Evolutionary conservation across 306 rosid genomes (phyloP), one percentile per base, ranked within the genome.

Genomic region (Prinsepia uniflora): DNA sequence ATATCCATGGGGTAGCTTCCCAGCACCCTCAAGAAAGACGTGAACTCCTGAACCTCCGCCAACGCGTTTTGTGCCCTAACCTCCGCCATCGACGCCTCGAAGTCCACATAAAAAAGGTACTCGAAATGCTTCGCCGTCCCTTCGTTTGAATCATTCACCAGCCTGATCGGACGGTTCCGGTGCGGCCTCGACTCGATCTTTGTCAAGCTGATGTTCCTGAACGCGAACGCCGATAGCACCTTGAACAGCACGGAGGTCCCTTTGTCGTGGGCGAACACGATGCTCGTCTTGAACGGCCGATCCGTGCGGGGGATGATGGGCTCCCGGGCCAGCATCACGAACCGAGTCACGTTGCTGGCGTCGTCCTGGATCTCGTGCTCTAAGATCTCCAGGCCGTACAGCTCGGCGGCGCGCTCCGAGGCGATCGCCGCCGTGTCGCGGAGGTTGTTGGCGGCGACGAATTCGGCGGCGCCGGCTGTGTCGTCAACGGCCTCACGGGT

Each of bases 1-100:
- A 94, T 94, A 63, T 94, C 98, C 90, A 94, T 90, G 0, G 98
- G 98, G 73, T 94, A 94, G 72, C 98, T 94, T 0, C 98, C 98
- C 56, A 94, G 74, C 0, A 94, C 96, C 63, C 98, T 78, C 86
- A 94, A 84, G 84, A 94, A 94, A 0, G 98, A 90, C 1, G 98
- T 94, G 85, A 90, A 94, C 49, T 94, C 98, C 85, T 94, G 98
- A 5, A 94, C 98, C 72, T 94, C 98, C 0, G 98, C 96, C 63
- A 94, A 52, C 4, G 98, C 98, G 43, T 94, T 90, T 75, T 94
- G 98, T 0, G 98, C 98, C 69, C 95, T 83, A 1, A 88, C 86
- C 11, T 94, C 98, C 8, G 98, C 98, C 98, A 94, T 87, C 0
- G 98, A 94, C 0, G 98, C 97, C 19, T 94, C 98, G 67, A 94